Evolutionary conservation across 2,329 filamentous ascomycete species (phyloP), one percentile per base, ranked within the genome.

Genomic region (Fusarium graminum): DNA sequence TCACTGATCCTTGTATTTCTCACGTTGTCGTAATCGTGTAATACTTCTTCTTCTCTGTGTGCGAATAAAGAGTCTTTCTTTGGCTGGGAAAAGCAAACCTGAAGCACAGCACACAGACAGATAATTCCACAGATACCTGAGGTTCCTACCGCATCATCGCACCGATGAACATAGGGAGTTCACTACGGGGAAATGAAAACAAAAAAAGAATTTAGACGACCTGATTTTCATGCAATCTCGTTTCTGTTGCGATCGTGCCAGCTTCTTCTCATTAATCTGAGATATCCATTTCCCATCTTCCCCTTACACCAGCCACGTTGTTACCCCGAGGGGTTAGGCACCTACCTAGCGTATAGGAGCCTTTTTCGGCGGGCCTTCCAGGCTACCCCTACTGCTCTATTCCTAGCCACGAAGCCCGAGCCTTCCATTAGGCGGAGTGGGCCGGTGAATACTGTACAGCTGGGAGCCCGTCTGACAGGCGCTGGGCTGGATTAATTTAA

Each of bases 301-400:
- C 39, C 42, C 42, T 58, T 58, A 49, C 65, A 67, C 59, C 59
- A 72, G 69, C 69, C 69, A 72, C 69, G 69, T 55, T 30, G 51
- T 39, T 39, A n/a, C 32, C 19, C 29, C n/a, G 19, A 55, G 25
- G 34, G 44, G 59, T 47, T 70, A 22, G 22, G 22, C 22, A 6
- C 22, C 22, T 22, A 22, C 22, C 22, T 22, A 71, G 65, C 52
- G 44, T 41, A 13, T 50, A 47, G 62, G 55, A 59, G 53, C 53
- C 59, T 59, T 71, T 65, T 68, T 49, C 44, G 62, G 58, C 44
- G 51, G 57, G 42, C 34, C 63, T 40, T 34, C 39, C 52, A 62
- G 61, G 68, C 52, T 59, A 52, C 63, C 59, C 69, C 53, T 72
- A 63, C 53, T 55, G 56, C 68, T 54, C 53, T 72, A 63, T 51